Conservation (phyloP, 129 eudicot genomes). For the Smallanthus sonchifolius region DNA sequence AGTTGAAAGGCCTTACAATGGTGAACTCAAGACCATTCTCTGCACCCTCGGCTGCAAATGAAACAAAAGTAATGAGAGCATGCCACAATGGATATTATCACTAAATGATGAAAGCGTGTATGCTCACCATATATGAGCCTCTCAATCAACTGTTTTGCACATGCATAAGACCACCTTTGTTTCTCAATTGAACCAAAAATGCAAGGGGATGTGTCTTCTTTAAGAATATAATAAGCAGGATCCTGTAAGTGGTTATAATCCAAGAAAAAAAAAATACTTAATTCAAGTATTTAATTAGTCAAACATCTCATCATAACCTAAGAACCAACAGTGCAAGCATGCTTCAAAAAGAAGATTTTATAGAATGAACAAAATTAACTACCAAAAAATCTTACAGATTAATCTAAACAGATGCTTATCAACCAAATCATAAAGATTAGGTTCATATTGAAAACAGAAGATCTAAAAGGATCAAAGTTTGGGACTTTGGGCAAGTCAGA, state of each 20-base stretch:
- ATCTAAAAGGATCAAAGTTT: neutral
- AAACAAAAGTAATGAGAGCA: neutral
- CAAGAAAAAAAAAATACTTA: neutral
- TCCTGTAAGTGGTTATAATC: slow-evolving; percentile 42
- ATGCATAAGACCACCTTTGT: slow-evolving; percentile 99
- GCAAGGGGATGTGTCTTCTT: slow-evolving; percentile 89
- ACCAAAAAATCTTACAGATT: neutral
- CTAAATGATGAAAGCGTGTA: neutral
- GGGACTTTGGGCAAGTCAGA: neutral
- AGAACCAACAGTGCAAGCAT: neutral
- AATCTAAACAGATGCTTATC: neutral
- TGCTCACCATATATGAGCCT: slow-evolving; percentile 82
- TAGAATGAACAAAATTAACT: neutral
- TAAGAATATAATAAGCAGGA: slow-evolving; percentile 70
- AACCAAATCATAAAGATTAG: neutral
- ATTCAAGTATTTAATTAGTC: neutral
- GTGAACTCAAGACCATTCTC: slow-evolving; percentile 95
- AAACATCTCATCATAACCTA: neutral
- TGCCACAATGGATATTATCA: neutral
- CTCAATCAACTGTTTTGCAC: slow-evolving; percentile 94
- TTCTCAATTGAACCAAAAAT: slow-evolving; percentile 93
- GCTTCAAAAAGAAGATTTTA: neutral
- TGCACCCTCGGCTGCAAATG: slow-evolving; percentile 83
- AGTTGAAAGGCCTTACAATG: slow-evolving; percentile 94
- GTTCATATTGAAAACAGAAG: neutral